phyloP scores from a whole-genome alignment of 75 land plant species.

The Ceratopteris richardii region DNA sequence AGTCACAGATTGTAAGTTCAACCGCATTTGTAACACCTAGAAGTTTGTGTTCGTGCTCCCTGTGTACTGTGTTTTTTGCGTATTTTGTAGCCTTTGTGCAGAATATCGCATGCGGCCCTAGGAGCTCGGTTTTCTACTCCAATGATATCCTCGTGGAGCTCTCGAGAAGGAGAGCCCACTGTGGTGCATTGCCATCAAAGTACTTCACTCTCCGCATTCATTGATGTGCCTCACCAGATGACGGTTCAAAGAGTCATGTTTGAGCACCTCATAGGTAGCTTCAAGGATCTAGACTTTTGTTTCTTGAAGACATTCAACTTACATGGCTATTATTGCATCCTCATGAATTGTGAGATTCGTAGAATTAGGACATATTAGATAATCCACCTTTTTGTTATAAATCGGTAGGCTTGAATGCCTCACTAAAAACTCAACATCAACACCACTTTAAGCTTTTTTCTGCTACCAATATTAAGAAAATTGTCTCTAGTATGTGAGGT shows the following conservation, averaged over 20 bases:
- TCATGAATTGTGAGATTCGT: constrained; percentile 15
- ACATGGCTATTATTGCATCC: constrained; percentile 33
- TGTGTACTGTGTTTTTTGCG: too few species aligned
- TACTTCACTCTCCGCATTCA: constrained; percentile 36
- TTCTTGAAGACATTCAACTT: constrained; percentile 35
- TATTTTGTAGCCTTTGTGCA: too few species aligned
- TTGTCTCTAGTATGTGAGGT: constrained; percentile 18
- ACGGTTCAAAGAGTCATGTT: constrained; percentile 30
- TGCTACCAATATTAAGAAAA: constrained; percentile 11
- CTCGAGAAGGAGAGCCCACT: too few species aligned
- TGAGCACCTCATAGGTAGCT: constrained; percentile 17
- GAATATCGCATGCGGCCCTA: too few species aligned
- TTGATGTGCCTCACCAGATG: constrained; percentile 28
- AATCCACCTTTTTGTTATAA: constrained; percentile 19
- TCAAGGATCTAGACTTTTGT: constrained; percentile 19
- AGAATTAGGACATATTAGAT: constrained; percentile 16
- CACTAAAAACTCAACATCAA: constrained; percentile 12
- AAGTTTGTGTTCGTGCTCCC: too few species aligned
- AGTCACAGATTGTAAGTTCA: too few species aligned
- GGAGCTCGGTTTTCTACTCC: too few species aligned
- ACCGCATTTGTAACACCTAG: too few species aligned
- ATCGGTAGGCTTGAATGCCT: constrained; percentile 18
- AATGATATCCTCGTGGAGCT: too few species aligned
- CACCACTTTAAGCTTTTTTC: constrained; percentile 12
- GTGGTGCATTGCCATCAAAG: too few species aligned